Percentiles rank a stretch among this genome's conserved stretches.
Conservation (phyloP, 2,329 filamentous ascomycete species). For the Blumeria graminis region DNA sequence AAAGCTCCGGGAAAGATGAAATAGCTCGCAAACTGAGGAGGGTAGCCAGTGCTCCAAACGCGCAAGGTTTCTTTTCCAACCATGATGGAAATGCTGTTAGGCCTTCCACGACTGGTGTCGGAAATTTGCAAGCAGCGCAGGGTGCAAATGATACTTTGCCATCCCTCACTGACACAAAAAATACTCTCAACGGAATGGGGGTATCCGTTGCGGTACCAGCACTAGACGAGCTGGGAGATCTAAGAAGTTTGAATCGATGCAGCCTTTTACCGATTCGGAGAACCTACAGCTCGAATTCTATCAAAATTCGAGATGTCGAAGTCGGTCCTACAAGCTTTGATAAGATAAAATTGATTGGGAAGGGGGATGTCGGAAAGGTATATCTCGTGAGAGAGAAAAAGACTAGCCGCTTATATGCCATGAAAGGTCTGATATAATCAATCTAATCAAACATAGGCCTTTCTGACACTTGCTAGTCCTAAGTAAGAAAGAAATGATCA, state of each 20-base stretch:
- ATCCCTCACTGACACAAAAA: conserved; percentile 22
- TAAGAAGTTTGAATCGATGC: conserved; percentile 42
- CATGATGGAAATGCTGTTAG: conserved; percentile 35
- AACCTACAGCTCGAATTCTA: conserved; percentile 97
- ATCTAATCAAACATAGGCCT: neutral
- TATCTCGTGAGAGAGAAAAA: conserved; percentile 97
- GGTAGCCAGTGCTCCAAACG: conserved; percentile 90
- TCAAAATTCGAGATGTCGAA: conserved; percentile 93
- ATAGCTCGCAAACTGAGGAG: conserved; percentile 75
- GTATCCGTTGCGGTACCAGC: conserved; percentile 18
- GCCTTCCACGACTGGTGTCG: conserved; percentile 64
- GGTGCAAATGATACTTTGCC: conserved; percentile 26
- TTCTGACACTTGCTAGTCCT: conserved; percentile 36
- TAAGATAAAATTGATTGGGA: conserved; percentile 98
- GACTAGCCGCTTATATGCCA: conserved; percentile 80
- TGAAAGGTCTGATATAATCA: conserved; percentile 52
- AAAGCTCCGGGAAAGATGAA: conserved; percentile 70
- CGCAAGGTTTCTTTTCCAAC: conserved; percentile 64
- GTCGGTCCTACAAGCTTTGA: conserved; percentile 90
- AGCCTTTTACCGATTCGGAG: conserved; percentile 59
- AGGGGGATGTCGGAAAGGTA: conserved; percentile 95
- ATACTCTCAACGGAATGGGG: conserved; percentile 11
- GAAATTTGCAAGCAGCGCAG: conserved; percentile 51
- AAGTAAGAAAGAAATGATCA: conserved; percentile 99
- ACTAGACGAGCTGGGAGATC: conserved; percentile 30